Conservation (phyloP, 306 rosid genomes). For the Boehmeria nivea region DNA sequence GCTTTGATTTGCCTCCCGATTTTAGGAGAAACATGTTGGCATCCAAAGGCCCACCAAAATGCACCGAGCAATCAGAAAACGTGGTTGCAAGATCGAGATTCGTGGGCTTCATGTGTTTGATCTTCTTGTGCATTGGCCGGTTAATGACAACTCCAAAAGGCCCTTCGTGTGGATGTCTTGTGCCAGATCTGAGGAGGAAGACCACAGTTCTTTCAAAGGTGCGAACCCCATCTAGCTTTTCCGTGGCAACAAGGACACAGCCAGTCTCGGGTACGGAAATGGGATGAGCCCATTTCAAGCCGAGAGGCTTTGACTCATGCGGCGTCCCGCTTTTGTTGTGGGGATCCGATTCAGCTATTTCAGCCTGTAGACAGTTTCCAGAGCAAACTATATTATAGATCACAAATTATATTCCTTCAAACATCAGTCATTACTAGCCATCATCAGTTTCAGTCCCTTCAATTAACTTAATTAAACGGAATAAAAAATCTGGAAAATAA, state of each 20-base stretch:
- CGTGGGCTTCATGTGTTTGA: conserved; percentile 78
- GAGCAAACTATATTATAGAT: conserved; percentile 9
- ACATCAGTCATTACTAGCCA: no score
- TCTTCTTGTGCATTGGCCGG: conserved; percentile 86
- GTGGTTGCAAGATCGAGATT: conserved; percentile 82
- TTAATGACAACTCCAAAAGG: conserved; percentile 90
- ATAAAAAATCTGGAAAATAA: no score
- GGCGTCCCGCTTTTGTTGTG: conserved; percentile 36
- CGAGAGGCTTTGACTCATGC: conserved; percentile 49
- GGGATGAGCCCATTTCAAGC: conserved; percentile 93
- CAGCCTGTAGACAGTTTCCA: conserved; percentile 50
- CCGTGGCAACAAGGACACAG: conserved; percentile 91
- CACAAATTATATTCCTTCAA: conserved; percentile 4
- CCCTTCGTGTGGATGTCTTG: conserved; percentile 82
- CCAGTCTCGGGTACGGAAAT: conserved; percentile 90
- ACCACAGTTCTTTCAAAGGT: conserved; percentile 89
- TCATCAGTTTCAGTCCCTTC: no score
- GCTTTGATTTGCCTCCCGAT: conserved; percentile 54
- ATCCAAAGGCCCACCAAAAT: conserved; percentile 95
- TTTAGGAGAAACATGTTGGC: conserved; percentile 88
- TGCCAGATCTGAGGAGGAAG: conserved; percentile 91
- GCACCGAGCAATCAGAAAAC: conserved; percentile 77
- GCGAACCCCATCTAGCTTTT: conserved; percentile 87
- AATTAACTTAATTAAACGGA: no score
- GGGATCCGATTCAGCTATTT: conserved; percentile 43